A percentile compares a stretch with the other conserved stretches of the same genome.
Evolutionary conservation across 495 filamentous ascomycete genomes (phyloP).

Genomic region (Aspergillus carlsbadensis): DNA sequence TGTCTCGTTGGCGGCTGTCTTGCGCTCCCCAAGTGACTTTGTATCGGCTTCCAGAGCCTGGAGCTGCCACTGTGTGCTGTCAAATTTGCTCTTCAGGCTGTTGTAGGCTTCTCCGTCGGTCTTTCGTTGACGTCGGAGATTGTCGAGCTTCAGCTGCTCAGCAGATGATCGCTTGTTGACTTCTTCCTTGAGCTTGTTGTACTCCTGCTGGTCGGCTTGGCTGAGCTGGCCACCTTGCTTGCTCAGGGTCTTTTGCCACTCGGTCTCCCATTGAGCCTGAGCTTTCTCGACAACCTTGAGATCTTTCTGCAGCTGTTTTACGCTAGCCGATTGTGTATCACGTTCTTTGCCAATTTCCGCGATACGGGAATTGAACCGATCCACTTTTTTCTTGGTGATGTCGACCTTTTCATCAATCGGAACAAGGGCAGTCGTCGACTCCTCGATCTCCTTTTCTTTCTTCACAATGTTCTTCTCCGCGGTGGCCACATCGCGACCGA

Average conservation of each 20-base stretch:
- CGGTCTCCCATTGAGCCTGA: constrained; percentile 81
- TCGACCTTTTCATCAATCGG: constrained; percentile 91
- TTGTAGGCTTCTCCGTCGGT: constrained; percentile 87
- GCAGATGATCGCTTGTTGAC: constrained; percentile 80
- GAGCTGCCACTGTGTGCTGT: constrained; percentile 68
- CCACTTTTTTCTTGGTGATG: constrained; percentile 70
- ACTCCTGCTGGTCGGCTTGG: constrained; percentile 84
- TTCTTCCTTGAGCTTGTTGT: constrained; percentile 80
- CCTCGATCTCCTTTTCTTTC: constrained; percentile 87
- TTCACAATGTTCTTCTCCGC: constrained; percentile 77
- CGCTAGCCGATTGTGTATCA: constrained; percentile 61
- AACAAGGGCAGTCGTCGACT: constrained; percentile 78
- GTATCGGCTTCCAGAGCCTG: constrained; percentile 74
- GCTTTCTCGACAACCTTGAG: constrained; percentile 84
- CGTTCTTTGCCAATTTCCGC: constrained; percentile 72
- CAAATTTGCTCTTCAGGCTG: constrained; percentile 82
- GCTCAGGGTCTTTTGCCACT: constrained; percentile 79
- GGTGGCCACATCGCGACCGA: constrained; percentile 75
- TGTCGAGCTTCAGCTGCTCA: constrained; percentile 80
- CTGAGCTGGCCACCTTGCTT: constrained; percentile 83
- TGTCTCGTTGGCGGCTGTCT: constrained; percentile 52
- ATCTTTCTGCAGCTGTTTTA: constrained; percentile 74
- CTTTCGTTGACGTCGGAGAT: constrained; percentile 77
- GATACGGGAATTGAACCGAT: constrained; percentile 63
- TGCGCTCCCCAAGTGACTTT: constrained; percentile 64